Base-by-base conservation (phyloP, 2,329 filamentous ascomycete genomes). In the Neonectria neomacrospora region DNA sequence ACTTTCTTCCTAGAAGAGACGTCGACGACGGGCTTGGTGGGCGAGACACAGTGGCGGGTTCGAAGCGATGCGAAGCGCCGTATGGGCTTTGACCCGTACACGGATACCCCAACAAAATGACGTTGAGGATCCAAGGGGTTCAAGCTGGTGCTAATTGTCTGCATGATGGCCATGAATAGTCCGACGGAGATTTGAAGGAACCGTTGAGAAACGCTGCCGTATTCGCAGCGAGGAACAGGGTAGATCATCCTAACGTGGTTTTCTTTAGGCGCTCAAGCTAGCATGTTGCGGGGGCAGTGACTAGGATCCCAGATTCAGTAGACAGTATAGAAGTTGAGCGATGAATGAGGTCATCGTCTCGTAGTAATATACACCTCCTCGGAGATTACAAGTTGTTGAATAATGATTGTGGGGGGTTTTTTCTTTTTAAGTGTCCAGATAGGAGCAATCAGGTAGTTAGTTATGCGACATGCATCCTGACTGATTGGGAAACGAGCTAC, bases 1-100 rank as follows among this genome's bases (percentile, higher is more conserved):
- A 93, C 91, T 55, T 96, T 97, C 80, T 97, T 97, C 80, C 83
- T 97, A 16, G 85, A 88, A 63, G 84, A 88, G 60, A 83, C 83
- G 2, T 87, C 85, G 7, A 84, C 83, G 2, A 85, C 83, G 5
- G 83, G 85, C 0, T 66, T 86, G 20, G 74, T 76, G 7, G 83
- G 84, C 3, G 80, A 83, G 61, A 80, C 80, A 4, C 79, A 80
- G 51, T 80, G 78, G 78, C 78, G 71, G 56, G 78, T 79, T n/a
- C 78, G 81, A 51, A 78, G 76, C 5, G 83, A 83, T 63, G 81
- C 84, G 10, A 81, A 82, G 66, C 75, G 76, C 63, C 80, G 79
- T 45, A 81, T 87, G 68, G 85, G 85, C 1, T 87, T 87, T 73
- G 85, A 87, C 70, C 85, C 85, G 14, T 87, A 87, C 65, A 82